Conservation (phyloP, 441 rosid genomes). For the Erysimum cheiri region DNA sequence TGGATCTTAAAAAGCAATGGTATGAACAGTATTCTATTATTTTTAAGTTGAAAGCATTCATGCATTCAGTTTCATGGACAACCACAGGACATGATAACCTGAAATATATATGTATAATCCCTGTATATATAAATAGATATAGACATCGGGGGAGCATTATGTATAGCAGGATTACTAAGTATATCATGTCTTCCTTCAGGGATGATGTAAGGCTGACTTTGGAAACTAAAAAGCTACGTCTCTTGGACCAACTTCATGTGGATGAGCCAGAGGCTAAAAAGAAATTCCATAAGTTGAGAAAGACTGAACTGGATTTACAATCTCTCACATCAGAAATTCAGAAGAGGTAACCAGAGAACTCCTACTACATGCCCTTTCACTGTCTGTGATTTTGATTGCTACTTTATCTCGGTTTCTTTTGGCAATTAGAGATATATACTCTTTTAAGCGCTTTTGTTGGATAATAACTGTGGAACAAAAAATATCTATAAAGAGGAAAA, state of each 20-base stretch:
- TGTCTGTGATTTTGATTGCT: conserved; percentile 25
- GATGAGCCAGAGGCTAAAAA: conserved; percentile 58
- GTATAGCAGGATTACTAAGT: conserved; percentile 13
- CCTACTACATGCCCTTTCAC: conserved; percentile 13
- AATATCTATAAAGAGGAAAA: not conserved
- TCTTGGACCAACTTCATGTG: conserved; percentile 62
- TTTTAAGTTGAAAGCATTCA: conserved; percentile 19
- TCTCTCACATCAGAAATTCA: conserved; percentile 58
- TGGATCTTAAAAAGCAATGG: conserved; percentile 63
- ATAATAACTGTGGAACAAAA: not conserved
- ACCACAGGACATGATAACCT: conserved; percentile 16
- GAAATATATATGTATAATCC: conserved; percentile 10
- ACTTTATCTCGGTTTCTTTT: conserved; percentile 1
- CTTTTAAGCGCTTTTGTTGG: not conserved
- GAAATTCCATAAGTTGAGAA: conserved; percentile 62
- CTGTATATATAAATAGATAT: not conserved
- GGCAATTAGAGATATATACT: conserved; percentile 24
- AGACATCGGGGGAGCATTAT: not conserved
- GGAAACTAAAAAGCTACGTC: conserved; percentile 63
- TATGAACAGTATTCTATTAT: conserved; percentile 36
- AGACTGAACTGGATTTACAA: conserved; percentile 57
- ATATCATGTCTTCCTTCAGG: conserved; percentile 50
- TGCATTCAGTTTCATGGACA: conserved; percentile 23
- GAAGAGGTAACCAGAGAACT: conserved; percentile 52
- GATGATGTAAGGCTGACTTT: conserved; percentile 54